Base-by-base conservation (phyloP, 331 rosid genomes). In the Malus hybrid region DNA sequence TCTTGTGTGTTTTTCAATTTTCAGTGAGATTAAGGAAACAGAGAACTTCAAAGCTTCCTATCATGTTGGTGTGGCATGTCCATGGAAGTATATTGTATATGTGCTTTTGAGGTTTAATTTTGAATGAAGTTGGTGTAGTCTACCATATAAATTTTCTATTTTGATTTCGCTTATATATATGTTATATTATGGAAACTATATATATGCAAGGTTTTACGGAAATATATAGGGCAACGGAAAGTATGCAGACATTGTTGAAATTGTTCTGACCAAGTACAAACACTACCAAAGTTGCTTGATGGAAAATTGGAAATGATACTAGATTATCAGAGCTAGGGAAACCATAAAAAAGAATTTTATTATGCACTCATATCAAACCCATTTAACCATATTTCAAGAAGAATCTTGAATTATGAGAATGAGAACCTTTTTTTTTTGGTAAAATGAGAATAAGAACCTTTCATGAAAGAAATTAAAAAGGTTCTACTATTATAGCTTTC, bases 1-100 rank as follows among this genome's bases (percentile, higher is more conserved):
- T 70, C 78, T 75, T 70, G 59, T 69, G 83, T 82, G 90, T 75
- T 72, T 85, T 65, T 65, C 42, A 61, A 61, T 65, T 32, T 78
- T 67, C 33, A 78, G 66, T 50, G 76, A 69, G 75, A 52, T 52
- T 22, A 2, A 22, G 64, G 64, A 59, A 69, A 69, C 36, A 69
- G 59, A 74, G 76, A 70, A 62, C 65, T 63, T 79, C 74, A 79
- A 36, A 20, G 29, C 19, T 52, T 73, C 28, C 77, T 57, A 10
- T 62, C 12, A 36, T 15, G 36, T 62, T 61, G 57, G 59, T 59
- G 6, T 29, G 70, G 6, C 10, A 18, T 73, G 60, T 28, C 46
- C 48, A 28, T 63, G 27, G 20, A 62, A 63, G 32, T 48, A 12
- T 28, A 11, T 39, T 42, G 77, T 73, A 63, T 16, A 60, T 46